A percentile compares a stretch with the other conserved stretches of the same genome.
phyloP scores from a whole-genome alignment of 257 asterid species.

The Primulina eburnea region DNA sequence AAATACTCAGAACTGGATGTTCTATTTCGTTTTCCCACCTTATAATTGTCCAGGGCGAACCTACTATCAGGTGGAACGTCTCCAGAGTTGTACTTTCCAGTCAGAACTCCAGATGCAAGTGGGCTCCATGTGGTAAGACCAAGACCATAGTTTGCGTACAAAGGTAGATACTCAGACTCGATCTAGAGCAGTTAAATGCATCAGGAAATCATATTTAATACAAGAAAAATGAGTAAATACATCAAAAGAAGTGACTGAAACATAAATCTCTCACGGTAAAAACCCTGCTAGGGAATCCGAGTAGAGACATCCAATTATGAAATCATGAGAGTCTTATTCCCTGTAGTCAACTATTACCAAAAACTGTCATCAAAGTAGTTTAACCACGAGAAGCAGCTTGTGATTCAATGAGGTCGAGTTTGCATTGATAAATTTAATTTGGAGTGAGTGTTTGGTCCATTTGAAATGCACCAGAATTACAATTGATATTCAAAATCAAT shows the following conservation, averaged over 20 bases:
- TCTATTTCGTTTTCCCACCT: conserved; percentile 42
- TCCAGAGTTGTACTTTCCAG: conserved; percentile 75
- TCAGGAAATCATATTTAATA: conserved; percentile 14
- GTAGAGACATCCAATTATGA: not conserved
- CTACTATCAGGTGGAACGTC: conserved; percentile 79
- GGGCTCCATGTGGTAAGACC: conserved; percentile 99
- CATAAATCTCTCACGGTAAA: not conserved
- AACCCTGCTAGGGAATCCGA: not conserved
- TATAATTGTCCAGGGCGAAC: conserved; percentile 90
- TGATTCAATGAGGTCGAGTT: not conserved
- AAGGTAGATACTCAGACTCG: conserved; percentile 80
- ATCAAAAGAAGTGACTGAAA: not conserved
- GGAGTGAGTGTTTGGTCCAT: too few species aligned
- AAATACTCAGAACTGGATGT: not conserved
- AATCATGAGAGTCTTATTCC: not conserved
- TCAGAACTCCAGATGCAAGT: conserved; percentile 92
- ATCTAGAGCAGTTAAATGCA: conserved; percentile 53
- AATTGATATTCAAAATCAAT: too few species aligned
- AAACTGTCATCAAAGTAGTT: not conserved
- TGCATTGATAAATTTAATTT: too few species aligned
- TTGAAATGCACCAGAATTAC: too few species aligned
- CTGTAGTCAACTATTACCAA: not conserved
- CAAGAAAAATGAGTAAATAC: not conserved
- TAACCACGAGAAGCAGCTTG: not conserved
- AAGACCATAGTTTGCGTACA: conserved; percentile 74